Evolutionary conservation across 768 basidiomycete species (phyloP).

Genomic region (Naganishia friedmannii): DNA sequence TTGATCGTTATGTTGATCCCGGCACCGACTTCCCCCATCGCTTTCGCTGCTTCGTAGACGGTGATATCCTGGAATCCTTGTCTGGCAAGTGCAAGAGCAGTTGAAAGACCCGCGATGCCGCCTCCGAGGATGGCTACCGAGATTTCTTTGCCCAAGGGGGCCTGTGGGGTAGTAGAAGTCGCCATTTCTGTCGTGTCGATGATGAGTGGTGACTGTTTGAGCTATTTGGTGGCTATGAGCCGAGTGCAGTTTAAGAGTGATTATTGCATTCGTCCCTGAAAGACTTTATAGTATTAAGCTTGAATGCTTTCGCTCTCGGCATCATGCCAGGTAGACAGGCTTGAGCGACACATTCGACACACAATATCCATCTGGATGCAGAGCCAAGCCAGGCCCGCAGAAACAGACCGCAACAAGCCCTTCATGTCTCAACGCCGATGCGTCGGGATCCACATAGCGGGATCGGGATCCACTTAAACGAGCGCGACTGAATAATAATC

Average conservation of each 20-base stretch:
- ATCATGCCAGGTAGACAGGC: not conserved
- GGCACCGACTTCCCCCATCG: constrained; percentile 52
- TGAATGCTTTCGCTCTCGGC: not conserved
- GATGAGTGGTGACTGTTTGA: not conserved
- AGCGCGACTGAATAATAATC: too few relatives aligned
- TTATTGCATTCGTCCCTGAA: not conserved
- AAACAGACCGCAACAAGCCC: not conserved
- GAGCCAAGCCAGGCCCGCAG: constrained; percentile 4
- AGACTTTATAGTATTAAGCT: not conserved
- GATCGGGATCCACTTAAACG: not conserved
- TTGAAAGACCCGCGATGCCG: constrained; percentile 46
- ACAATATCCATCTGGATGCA: not conserved
- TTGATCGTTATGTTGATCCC: constrained; percentile 55
- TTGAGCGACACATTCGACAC: not conserved
- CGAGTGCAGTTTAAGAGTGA: not conserved
- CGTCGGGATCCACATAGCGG: not conserved
- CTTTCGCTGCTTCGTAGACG: constrained; percentile 48
- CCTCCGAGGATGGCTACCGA: constrained; percentile 26
- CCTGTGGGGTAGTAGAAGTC: constrained; percentile 12
- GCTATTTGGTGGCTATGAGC: not conserved
- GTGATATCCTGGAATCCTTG: constrained; percentile 49
- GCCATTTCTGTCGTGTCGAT: constrained; percentile 1
- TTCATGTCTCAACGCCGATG: constrained; percentile 4
- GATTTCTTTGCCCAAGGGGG: constrained; percentile 4
- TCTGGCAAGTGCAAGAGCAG: constrained; percentile 48